These are phyloP conservation scores for Phycomyces nitens DNA, from an alignment of 192 early-diverging fungal species.

Conservation along the genomic window DNA sequence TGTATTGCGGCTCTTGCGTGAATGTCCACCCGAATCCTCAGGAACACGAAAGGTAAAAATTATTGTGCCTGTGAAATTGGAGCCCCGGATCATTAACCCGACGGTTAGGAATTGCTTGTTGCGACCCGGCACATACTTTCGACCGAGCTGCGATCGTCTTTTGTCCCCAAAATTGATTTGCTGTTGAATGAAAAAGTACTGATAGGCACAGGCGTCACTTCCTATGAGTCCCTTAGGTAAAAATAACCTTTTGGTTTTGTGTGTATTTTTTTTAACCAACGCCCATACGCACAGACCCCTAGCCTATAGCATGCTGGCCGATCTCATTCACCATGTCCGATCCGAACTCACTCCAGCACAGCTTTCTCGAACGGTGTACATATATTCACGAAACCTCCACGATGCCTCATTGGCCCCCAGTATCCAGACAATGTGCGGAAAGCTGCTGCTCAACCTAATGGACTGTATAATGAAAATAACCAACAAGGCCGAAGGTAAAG, in stretches of 20 bases:
- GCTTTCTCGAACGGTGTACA: conserved; percentile 79
- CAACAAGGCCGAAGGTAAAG: conserved; percentile 53
- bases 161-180: conserved; percentile 89
- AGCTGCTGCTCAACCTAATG: conserved; percentile 86
- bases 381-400: conserved; percentile 90
- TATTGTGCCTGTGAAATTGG: no score
- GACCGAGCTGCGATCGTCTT: conserved; percentile 85
- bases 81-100: no score
- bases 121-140: conserved; percentile 93
- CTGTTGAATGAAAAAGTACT: conserved; percentile 93
- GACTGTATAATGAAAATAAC: conserved; percentile 78
- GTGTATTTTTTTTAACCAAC: no score
- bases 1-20: conserved; percentile 83
- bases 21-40: conserved; percentile 91
- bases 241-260: no score
- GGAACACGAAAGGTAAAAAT: conserved; percentile 78
- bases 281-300: conserved; percentile 56
- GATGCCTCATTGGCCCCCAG: conserved; percentile 86
- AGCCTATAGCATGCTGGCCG: conserved; percentile 92
- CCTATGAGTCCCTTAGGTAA: conserved; percentile 83
- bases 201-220: conserved; percentile 89
- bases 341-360: conserved; percentile 77
- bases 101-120: conserved; percentile 79
- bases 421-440: conserved; percentile 96
- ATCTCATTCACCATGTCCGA: conserved; percentile 94